Evolutionary conservation across 371 early-diverging fungal genomes (phyloP).

Genomic region (Polyrhizophydium stewartii): DNA sequence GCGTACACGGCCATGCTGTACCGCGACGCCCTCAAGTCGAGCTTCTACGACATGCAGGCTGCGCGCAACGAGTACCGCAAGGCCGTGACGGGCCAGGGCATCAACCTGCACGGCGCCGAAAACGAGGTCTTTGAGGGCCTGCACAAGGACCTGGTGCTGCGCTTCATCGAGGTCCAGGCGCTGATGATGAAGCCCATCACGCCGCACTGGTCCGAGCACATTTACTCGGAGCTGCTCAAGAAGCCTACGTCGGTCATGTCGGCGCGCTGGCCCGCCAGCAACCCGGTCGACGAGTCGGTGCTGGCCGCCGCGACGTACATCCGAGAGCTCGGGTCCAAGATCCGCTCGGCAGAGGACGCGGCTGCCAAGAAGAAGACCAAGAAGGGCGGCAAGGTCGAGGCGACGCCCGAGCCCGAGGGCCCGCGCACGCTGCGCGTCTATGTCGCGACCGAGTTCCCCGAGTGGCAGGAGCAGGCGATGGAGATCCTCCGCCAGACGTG

Average conservation of each 20-base stretch:
- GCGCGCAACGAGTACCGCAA: slow-evolving; percentile 91
- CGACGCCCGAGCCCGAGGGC: slow-evolving; percentile 47
- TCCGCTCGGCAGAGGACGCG: slow-evolving; percentile 79
- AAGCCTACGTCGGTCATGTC: slow-evolving; percentile 69
- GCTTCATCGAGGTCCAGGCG: slow-evolving; percentile 80
- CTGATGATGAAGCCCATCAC: slow-evolving; percentile 82
- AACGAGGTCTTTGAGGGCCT: slow-evolving; percentile 53
- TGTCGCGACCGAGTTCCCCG: slow-evolving; percentile 81
- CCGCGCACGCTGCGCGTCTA: slow-evolving; percentile 72
- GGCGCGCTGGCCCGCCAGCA: slow-evolving; percentile 65
- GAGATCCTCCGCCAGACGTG: slow-evolving; percentile 64
- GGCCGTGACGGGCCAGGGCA: slow-evolving; percentile 53
- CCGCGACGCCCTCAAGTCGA: slow-evolving; percentile 93
- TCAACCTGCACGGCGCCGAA: slow-evolving; percentile 1
- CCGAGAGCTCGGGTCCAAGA: slow-evolving; percentile 64
- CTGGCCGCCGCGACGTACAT: slow-evolving; percentile 79
- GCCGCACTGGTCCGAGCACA: slow-evolving; percentile 91
- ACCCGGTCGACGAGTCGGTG: slow-evolving; percentile 58
- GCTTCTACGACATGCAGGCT: slow-evolving; percentile 89
- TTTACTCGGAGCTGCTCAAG: slow-evolving; percentile 76
- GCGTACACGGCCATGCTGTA: slow-evolving; percentile 82
- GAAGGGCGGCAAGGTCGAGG: slow-evolving; percentile 57
- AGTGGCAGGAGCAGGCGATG: slow-evolving; percentile 86
- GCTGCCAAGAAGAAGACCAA: slow-evolving; percentile 69
- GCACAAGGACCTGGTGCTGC: slow-evolving; percentile 77